Evolutionary conservation across 192 early-diverging fungal genomes (phyloP).

Genomic region (Coemansia sp.): DNA sequence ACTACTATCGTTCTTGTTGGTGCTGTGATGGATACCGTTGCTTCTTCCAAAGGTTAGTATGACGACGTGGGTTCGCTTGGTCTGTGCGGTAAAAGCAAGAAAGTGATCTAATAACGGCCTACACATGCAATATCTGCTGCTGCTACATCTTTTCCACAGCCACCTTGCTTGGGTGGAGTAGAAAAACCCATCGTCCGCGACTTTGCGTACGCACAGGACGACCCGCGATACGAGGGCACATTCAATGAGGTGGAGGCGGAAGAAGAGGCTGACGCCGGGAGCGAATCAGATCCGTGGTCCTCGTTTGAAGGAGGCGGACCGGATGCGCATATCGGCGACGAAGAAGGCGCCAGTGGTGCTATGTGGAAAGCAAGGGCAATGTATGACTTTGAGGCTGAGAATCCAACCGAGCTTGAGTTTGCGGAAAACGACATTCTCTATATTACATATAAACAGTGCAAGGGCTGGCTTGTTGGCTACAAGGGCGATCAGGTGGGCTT

Average conservation of each 20-base stretch:
- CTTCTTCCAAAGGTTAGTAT: slow-evolving; percentile 4
- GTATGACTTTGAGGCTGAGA: slow-evolving; percentile 77
- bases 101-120: too few species aligned
- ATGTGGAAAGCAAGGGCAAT: slow-evolving; percentile 58
- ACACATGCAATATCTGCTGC: slow-evolving; percentile 4
- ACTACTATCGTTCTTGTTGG: neutral
- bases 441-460: slow-evolving; percentile 71
- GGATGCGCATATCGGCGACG: slow-evolving; percentile 12
- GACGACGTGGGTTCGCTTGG: neutral
- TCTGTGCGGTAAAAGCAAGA: too few species aligned
- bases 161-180: slow-evolving; percentile 5
- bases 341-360: slow-evolving; percentile 11
- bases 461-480: slow-evolving; percentile 76
- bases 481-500: slow-evolving; percentile 64
- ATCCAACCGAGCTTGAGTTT: slow-evolving; percentile 66
- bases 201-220: slow-evolving; percentile 47
- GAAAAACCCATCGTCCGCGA: slow-evolving; percentile 43
- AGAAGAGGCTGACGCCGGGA: slow-evolving; percentile 28
- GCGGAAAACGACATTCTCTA: slow-evolving; percentile 64
- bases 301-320: slow-evolving; percentile 46
- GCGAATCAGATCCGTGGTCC: slow-evolving; percentile 45
- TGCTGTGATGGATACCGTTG: neutral
- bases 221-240: slow-evolving; percentile 45
- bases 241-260: slow-evolving; percentile 16
- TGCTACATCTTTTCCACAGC: too few species aligned